Conservation (phyloP, 2,329 filamentous ascomycete genomes). For the Fusarium sp. region DNA sequence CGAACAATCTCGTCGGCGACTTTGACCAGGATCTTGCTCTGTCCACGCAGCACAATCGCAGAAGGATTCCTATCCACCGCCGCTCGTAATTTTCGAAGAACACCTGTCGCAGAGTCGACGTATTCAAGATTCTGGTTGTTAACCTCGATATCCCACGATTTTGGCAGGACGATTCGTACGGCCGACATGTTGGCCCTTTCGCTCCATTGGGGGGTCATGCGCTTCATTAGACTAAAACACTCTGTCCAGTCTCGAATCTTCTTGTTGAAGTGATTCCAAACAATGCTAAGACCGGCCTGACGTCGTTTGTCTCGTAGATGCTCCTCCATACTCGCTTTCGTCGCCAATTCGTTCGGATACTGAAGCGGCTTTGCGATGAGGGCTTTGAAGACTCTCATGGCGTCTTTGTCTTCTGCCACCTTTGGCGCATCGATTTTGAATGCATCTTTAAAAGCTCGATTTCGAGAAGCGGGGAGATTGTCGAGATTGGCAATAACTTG, state of each 20-base stretch:
- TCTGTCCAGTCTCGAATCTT: slow-evolving; percentile 55
- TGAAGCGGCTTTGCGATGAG: slow-evolving; percentile 45
- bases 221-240: slow-evolving; percentile 54
- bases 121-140: slow-evolving; percentile 51
- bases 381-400: slow-evolving; percentile 41
- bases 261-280: slow-evolving; percentile 47
- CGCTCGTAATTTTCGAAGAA: slow-evolving; percentile 50
- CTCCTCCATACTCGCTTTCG: slow-evolving; percentile 37
- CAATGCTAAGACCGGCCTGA: slow-evolving; percentile 53
- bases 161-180: slow-evolving; percentile 53
- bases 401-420: slow-evolving; percentile 31
- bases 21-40: slow-evolving; percentile 48
- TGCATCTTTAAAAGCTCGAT: slow-evolving; percentile 46
- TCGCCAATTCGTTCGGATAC: slow-evolving; percentile 47
- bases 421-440: slow-evolving; percentile 43
- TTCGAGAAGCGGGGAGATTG: slow-evolving; percentile 38
- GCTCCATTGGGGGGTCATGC: slow-evolving; percentile 51
- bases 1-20: slow-evolving; percentile 52
- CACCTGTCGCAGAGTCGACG: slow-evolving; percentile 51
- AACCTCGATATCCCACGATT: slow-evolving; percentile 51
- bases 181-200: slow-evolving; percentile 52
- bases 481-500: slow-evolving; percentile 28
- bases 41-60: slow-evolving; percentile 50
- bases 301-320: slow-evolving; percentile 46
- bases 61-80: slow-evolving; percentile 51